Evolutionary conservation across 2,329 filamentous ascomycete species (phyloP), one percentile per base, ranked within the genome.

Genomic region (Phialemonium atrogriseum): DNA sequence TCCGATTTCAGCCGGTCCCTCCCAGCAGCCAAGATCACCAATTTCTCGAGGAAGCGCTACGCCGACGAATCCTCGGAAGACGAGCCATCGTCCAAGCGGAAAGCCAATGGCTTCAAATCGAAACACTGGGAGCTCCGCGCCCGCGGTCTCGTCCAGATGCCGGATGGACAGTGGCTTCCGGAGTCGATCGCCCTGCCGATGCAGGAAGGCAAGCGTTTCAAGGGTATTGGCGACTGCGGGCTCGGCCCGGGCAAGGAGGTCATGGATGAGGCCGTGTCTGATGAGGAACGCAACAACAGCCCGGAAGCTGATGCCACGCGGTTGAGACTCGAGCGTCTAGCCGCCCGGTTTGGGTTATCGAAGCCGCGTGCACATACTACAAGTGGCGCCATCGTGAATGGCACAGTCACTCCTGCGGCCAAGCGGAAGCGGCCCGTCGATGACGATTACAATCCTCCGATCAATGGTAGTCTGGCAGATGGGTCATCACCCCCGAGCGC

Each of bases 121-220:
- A 48, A 48, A 1, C 58, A 61, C 34, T 61, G 56, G 55, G 49
- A 52, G 18, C 38, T 59, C 5, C 37, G 47, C 10, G 38, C 38
- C 4, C 36, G 47, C 2, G 47, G 47, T 4, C 58, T 73, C 12
- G 65, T 70, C 3, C 65, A 62, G 38, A 63, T 71, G 59, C 59
- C 65, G 5, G 62, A 74, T 38, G 62, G 70, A n/a, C 61, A 66
- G 28, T 69, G 66, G 38, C 43, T 72, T 3, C 70, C 69, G 5
- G 69, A 74, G 39, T 57, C 59, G 3, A 54, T 75, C 24, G 66
- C 65, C 10, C 44, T 59, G 21, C 61, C 68, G 16, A 60, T 67
- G 42, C 46, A 61, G 24, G 55, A 59, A 27, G 59, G 59, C 16
- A 62, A 58, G 38, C 54, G 55, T 6, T 60, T 56, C 33, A 44